Percentiles rank a stretch among this genome's conserved stretches.
These are phyloP conservation scores for Nicotiana otophora DNA, from an alignment of 257 asterid genomes.

Conservation along the genomic window DNA sequence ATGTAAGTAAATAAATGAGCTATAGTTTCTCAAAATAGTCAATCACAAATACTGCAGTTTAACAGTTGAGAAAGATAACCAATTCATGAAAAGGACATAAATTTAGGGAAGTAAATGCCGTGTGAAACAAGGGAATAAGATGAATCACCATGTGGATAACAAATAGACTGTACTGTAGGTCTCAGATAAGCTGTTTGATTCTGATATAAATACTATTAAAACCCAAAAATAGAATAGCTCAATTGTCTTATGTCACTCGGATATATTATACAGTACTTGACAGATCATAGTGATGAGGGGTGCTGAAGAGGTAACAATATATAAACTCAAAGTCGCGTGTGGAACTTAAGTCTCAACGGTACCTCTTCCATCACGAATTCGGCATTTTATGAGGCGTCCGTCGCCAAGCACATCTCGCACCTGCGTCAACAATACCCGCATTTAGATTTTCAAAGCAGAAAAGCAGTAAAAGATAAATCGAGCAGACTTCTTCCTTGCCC, in stretches of 20 bases:
- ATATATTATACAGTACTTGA: not conserved
- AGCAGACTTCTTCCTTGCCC: not conserved
- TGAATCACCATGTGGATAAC: not conserved
- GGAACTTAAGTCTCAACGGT: not conserved
- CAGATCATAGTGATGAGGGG: not conserved
- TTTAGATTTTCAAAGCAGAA: not conserved
- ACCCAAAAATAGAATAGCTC: not conserved
- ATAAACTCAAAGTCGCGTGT: not conserved
- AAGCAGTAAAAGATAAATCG: not conserved
- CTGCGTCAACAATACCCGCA: slow-evolving; percentile 31
- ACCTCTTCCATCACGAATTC: slow-evolving; percentile 92
- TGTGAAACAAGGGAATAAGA: slow-evolving; percentile 1
- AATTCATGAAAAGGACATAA: not conserved
- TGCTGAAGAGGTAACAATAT: not conserved
- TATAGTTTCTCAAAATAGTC: not conserved
- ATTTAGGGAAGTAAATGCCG: not conserved
- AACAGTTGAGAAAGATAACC: not conserved
- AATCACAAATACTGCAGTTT: not conserved
- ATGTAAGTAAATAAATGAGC: not conserved
- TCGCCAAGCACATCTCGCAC: slow-evolving; percentile 98
- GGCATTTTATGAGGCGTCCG: slow-evolving; percentile 92
- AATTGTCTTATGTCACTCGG: not conserved
- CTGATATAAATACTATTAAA: not conserved
- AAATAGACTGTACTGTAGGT: not conserved
- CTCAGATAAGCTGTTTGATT: not conserved